Base-by-base conservation (phyloP, 2,329 filamentous ascomycete species). In the Pseudogymnoascus sp. region DNA sequence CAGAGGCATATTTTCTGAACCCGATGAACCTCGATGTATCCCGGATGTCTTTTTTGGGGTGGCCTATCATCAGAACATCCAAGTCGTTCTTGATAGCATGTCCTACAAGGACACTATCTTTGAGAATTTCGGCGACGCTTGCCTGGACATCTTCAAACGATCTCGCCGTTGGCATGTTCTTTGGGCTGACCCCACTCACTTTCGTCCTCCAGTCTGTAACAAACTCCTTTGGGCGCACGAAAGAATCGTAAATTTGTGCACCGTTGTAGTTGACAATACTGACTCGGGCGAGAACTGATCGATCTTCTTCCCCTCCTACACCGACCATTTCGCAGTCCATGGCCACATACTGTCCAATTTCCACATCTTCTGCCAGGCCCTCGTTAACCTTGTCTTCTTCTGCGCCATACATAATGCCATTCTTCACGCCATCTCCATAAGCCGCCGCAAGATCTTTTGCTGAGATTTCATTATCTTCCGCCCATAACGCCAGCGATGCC, bases 301-400 rank as follows among this genome's bases (percentile, higher is more conserved):
- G 84, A 68, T 88, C 81, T 21, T 85, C 83, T 61, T 85, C 85
- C 0, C 85, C 84, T 0, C 89, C 90, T 11, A 96, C 85, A 60
- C 93, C 95, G 25, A 99, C 95, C 95, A 99, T 99, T 78, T 99
- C 95, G 76, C 95, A 99, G 79, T 99, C 95, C 57, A 99, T 85
- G 19, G 90, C 90, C 45, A 99, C 79, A 75, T 96, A 99, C 81
- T 95, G 96, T 62, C 93, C 95, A 19, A 93, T 79, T 62, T 92
- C 85, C 37, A 89, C 77, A 5, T 82, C 84, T 23, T 79, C 75
- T 1, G 84, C 82, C 3, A 86, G 78, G 0, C 89, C 89, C 51
- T 85, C 82, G 71, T 91, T 90, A 66, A 87, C 78, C 51, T 80
- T 81, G 61, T 82, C 80, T 41, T 81, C 75, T 23, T 74, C 75